Percentiles rank a stretch among this genome's conserved stretches.
Evolutionary conservation across 345 rosid genomes (phyloP).

Genomic region (Punica granatum): DNA sequence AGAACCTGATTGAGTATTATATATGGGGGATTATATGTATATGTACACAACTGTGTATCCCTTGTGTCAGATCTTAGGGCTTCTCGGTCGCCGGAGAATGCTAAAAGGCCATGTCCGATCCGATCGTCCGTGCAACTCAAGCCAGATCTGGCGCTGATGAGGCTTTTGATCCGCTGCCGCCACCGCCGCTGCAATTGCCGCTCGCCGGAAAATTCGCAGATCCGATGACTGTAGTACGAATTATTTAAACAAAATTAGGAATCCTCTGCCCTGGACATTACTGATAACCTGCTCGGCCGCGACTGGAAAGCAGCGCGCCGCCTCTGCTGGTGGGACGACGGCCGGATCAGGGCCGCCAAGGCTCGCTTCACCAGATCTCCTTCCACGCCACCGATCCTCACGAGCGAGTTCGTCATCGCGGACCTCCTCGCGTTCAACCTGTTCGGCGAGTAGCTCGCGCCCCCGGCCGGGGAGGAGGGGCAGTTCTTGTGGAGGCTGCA

Average conservation of each 20-base stretch:
- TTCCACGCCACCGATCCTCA: constrained; percentile 60
- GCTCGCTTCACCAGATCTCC: constrained; percentile 56
- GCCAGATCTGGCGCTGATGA: neutral
- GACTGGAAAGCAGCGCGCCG: constrained; percentile 57
- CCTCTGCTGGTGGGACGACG: constrained; percentile 40
- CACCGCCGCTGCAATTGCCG: neutral
- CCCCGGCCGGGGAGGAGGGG: constrained; percentile 10
- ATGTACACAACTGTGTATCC: constrained; percentile 6
- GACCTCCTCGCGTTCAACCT: constrained; percentile 55
- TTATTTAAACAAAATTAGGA: constrained; percentile 2
- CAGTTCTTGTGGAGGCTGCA: constrained; percentile 55
- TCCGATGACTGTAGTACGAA: neutral
- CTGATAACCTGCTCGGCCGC: constrained; percentile 58
- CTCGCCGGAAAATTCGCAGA: neutral
- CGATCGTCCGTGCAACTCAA: neutral
- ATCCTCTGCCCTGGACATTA: constrained; percentile 37
- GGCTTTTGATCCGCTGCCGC: neutral
- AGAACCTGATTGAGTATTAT: neutral
- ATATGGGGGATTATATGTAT: neutral
- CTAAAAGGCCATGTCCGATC: constrained; percentile 5
- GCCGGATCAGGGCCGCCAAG: constrained; percentile 44
- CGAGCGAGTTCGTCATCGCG: constrained; percentile 77
- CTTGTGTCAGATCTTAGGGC: neutral
- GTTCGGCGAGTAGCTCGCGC: constrained; percentile 26
- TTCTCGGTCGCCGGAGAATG: constrained; percentile 3